These are phyloP conservation scores for Suillus sp. DNA, from an alignment of 768 basidiomycete genomes.

Conservation along the genomic window DNA sequence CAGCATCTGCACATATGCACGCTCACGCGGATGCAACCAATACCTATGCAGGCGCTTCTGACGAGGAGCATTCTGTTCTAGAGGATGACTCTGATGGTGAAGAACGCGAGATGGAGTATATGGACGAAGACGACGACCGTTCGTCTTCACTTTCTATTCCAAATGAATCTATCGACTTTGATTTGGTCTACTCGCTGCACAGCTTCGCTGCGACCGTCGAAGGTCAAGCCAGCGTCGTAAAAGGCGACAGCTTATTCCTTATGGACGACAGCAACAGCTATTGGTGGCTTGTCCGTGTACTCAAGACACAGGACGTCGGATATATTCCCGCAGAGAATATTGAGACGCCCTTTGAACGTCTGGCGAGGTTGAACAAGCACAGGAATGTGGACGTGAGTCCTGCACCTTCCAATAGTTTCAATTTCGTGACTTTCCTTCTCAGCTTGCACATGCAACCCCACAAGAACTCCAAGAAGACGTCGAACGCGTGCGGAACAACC, in stretches of 20 bases:
- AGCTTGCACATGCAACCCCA: slow-evolving; percentile 38
- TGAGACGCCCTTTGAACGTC: slow-evolving; percentile 95
- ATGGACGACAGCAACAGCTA: slow-evolving; percentile 99
- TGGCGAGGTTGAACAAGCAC: slow-evolving; percentile 95
- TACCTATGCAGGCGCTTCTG: slow-evolving; percentile 48
- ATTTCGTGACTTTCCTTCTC: slow-evolving; percentile 2
- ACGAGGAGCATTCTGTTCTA: slow-evolving; percentile 79
- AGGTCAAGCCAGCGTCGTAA: slow-evolving; percentile 98
- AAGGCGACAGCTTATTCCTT: slow-evolving; percentile 93
- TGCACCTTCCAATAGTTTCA: not conserved
- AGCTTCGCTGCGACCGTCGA: slow-evolving; percentile 98
- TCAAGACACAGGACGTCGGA: slow-evolving; percentile 98
- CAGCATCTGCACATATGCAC: slow-evolving; percentile 45
- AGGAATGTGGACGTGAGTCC: slow-evolving; percentile 89
- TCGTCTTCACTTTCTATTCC: slow-evolving; percentile 86
- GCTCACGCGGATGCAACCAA: slow-evolving; percentile 50
- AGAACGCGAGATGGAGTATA: slow-evolving; percentile 63
- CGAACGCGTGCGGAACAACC: slow-evolving; percentile 55
- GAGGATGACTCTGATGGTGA: slow-evolving; percentile 84
- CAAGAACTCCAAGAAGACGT: slow-evolving; percentile 61
- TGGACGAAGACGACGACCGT: slow-evolving; percentile 75
- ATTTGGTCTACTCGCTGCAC: slow-evolving; percentile 90
- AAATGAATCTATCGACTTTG: slow-evolving; percentile 92
- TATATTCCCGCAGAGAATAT: slow-evolving; percentile 99
- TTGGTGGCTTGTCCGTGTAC: slow-evolving; percentile 99